Evolutionary conservation across 331 rosid genomes (phyloP), one percentile per base, ranked within the genome.

Genomic region (Cydonia oblonga): DNA sequence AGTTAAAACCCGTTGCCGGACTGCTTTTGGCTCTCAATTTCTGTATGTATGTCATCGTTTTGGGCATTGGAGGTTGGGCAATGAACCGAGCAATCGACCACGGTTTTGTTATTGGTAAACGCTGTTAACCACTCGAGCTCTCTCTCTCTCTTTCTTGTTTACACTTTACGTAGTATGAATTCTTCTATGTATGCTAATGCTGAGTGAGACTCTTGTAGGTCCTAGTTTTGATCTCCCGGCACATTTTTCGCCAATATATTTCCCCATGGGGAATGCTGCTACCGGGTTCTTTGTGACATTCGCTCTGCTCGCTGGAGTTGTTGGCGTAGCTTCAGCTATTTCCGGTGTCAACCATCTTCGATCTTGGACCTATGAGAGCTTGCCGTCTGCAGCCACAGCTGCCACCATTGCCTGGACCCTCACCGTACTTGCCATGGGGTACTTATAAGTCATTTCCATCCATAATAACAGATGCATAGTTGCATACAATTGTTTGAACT

Each of bases 251-350:
- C 96, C 98, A 3, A 69, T 92, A 63, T 84, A 83, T 78, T 92
- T 92, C 40, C 98, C 98, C 1, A 88, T 92, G 88, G 98, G 98
- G 56, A 92, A 92, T 78, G 96, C 90, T 57, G 87, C 98, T 29
- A 90, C 96, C 11, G 96, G 98, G 7, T 92, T 92, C 90, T 90
- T 88, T 57, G 96, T 90, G 33, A 84, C 82, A 25, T 87, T 90
- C 73, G 85, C 96, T 76, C 32, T 88, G 79, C 42, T 92, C 3
- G 98, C 96, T 54, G 91, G 88, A 75, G 98, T 90, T 6, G 86
- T 90, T 68, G 98, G 98, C 14, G 96, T 68, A 73, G 98, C 89
- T 51, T 85, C 93, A 8, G 81, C 78, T 12, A 79, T 92, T 9
- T 71, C 91, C 15, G 98, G 96, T 64, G 15, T 81, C 68, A 87